Conservation (phyloP, 768 basidiomycete genomes). For the Leccinellum albellum region DNA sequence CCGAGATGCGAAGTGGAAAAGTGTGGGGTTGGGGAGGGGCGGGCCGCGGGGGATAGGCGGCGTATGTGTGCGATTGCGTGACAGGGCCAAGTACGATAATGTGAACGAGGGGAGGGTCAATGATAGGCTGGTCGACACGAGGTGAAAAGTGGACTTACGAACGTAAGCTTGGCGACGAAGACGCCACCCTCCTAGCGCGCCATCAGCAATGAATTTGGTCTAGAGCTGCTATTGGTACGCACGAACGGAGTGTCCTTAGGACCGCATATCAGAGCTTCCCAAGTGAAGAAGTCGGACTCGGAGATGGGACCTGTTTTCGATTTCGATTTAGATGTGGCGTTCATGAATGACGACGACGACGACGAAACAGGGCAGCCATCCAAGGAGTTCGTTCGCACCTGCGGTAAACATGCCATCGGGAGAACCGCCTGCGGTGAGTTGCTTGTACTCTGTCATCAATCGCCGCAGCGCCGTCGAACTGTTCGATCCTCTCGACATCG, state of each 20-base stretch:
- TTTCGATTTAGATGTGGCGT: background rate
- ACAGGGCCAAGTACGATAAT: background rate
- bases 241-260: constrained; percentile 95
- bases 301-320: constrained; percentile 67
- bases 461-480: constrained; percentile 75
- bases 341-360: background rate
- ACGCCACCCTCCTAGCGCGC: constrained; percentile 81
- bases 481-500: constrained; percentile 38
- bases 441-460: constrained; percentile 92
- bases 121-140: no score
- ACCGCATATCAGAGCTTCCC: constrained; percentile 93
- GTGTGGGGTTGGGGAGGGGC: background rate
- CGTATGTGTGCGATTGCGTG: background rate
- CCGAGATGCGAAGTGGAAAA: background rate
- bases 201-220: background rate
- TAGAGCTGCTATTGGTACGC: constrained; percentile 28
- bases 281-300: constrained; percentile 91
- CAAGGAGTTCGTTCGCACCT: constrained; percentile 38
- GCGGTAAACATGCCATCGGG: constrained; percentile 98
- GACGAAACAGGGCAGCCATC: background rate
- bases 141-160: constrained; percentile 50
- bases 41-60: background rate
- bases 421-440: constrained; percentile 73
- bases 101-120: no score
- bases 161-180: constrained; percentile 87